A percentile compares a stretch with the other conserved stretches of the same genome.
phyloP scores from a whole-genome alignment of 139 green algal genomes.

The Chlamydomonas incerta region DNA sequence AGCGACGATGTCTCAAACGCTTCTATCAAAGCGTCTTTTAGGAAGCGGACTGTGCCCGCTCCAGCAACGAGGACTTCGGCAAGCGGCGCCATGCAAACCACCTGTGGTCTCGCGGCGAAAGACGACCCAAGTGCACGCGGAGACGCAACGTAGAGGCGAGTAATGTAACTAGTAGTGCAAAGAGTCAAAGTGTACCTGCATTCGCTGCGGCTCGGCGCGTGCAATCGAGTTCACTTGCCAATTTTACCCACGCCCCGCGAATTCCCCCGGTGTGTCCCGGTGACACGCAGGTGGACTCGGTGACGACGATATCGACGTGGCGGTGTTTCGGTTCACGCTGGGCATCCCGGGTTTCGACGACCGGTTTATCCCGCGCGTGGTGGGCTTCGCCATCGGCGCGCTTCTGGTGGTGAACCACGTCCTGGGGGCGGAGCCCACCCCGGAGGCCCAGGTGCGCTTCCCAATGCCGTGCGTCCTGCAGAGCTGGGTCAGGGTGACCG shows the following conservation, averaged over 20 bases:
- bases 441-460: constrained; percentile 54
- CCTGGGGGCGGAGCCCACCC: constrained; percentile 47
- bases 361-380: constrained; percentile 79
- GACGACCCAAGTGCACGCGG: not conserved
- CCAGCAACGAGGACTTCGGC: too few species aligned
- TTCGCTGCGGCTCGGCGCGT: not conserved
- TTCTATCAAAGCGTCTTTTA: too few species aligned
- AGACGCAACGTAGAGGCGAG: not conserved
- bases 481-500: too few species aligned
- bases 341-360: constrained; percentile 93
- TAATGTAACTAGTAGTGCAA: not conserved
- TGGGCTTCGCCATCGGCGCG: constrained; percentile 66
- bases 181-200: not conserved
- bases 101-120: not conserved
- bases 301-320: constrained; percentile 80
- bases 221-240: not conserved
- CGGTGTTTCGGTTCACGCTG: constrained; percentile 93
- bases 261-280: too few species aligned
- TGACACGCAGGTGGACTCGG: constrained; percentile 32
- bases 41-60: too few species aligned
- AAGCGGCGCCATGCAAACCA: not conserved
- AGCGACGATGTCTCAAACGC: too few species aligned
- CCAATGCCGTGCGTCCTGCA: too few species aligned
- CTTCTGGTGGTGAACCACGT: constrained; percentile 83
- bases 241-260: not conserved